Evolutionary conservation across 768 basidiomycete genomes (phyloP).

Genomic region (Cubamyces lactineus): DNA sequence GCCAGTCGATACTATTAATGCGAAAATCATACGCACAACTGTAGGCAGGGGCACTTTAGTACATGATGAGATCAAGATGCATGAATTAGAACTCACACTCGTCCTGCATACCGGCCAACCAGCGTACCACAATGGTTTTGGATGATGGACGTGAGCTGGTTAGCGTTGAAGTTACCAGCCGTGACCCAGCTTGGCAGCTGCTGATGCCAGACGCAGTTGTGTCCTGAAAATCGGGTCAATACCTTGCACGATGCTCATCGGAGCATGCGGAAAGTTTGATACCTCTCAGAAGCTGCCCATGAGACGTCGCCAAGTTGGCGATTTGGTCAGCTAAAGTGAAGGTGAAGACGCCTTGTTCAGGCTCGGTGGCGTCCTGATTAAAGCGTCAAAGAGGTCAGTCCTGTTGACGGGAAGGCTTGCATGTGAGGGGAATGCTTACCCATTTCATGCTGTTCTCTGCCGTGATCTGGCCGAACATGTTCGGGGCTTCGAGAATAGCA

Average conservation of each 20-base stretch:
- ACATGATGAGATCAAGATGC: background rate
- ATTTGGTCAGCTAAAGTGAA: constrained; percentile 50
- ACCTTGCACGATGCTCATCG: too few species aligned
- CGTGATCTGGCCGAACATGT: constrained; percentile 48
- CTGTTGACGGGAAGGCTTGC: background rate
- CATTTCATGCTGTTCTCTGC: constrained; percentile 51
- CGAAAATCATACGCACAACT: constrained; percentile 11
- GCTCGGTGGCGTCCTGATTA: constrained; percentile 55
- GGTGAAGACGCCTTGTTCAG: constrained; percentile 49
- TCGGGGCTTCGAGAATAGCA: constrained; percentile 40
- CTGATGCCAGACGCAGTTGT: constrained; percentile 51
- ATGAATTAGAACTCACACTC: constrained; percentile 41
- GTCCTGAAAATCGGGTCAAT: constrained; percentile 21
- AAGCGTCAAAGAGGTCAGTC: background rate
- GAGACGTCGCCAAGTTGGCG: constrained; percentile 45
- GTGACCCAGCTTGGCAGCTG: constrained; percentile 57
- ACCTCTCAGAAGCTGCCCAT: constrained; percentile 53
- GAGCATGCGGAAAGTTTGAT: too few species aligned
- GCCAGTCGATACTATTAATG: background rate
- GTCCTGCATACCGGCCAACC: constrained; percentile 54
- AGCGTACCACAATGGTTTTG: constrained; percentile 53
- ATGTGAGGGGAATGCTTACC: constrained; percentile 28
- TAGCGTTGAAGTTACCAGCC: constrained; percentile 44
- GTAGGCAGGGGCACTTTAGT: background rate
- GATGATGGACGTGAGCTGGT: constrained; percentile 47